Evolutionary conservation across 1,284 basidiomycete species (phyloP).

Genomic region (Coniophora puteana): DNA sequence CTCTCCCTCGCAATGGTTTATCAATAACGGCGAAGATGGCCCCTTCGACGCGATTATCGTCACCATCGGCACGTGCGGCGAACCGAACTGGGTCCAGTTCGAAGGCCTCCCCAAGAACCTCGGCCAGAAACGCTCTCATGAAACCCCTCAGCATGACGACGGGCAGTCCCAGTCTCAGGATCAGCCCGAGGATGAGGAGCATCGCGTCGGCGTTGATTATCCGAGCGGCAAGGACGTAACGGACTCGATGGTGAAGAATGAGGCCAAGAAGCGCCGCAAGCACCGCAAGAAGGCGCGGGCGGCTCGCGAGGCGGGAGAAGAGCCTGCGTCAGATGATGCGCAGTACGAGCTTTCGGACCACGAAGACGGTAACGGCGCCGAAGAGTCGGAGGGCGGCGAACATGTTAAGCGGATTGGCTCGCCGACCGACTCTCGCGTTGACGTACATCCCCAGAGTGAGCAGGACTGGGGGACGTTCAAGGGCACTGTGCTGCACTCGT

Average conservation of each 20-base stretch:
- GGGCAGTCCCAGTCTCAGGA: background rate
- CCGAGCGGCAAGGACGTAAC: no score
- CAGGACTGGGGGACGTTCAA: slow-evolving; percentile 26
- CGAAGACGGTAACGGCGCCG: background rate
- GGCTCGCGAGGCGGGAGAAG: background rate
- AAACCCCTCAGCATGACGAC: background rate
- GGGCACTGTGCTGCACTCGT: slow-evolving; percentile 53
- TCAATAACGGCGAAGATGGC: slow-evolving; percentile 45
- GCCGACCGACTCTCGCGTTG: no score
- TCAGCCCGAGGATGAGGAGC: background rate
- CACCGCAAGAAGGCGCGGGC: background rate
- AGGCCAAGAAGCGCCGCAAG: background rate
- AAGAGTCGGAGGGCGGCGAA: background rate
- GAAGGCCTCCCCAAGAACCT: slow-evolving; percentile 37
- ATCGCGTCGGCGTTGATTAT: background rate
- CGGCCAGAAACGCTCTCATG: background rate
- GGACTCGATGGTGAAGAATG: background rate
- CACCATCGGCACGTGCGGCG: slow-evolving; percentile 55
- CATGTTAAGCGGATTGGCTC: slow-evolving; percentile 4
- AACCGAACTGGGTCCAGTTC: slow-evolving; percentile 45
- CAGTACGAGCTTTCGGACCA: background rate
- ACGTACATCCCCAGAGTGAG: slow-evolving; percentile 5
- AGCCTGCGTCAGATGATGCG: background rate
- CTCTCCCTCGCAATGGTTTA: slow-evolving; percentile 44
- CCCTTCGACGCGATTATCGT: slow-evolving; percentile 58